Evolutionary conservation across 257 asterid species (phyloP).

Genomic region (Primulina tabacum): DNA sequence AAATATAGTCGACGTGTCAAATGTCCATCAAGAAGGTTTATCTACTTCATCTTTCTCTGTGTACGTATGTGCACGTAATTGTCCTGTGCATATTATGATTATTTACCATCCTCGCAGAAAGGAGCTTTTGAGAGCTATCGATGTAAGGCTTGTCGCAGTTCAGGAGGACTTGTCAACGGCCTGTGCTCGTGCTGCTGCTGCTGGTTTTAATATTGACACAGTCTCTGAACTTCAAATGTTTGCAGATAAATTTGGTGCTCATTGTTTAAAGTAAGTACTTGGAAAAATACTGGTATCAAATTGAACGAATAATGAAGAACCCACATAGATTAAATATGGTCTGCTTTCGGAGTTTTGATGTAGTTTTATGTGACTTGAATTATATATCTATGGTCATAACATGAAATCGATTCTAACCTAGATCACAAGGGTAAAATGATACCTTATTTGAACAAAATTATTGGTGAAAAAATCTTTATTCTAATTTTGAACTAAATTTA

Average conservation of each 20-base stretch:
- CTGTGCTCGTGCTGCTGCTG: conserved; percentile 78
- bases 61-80: not conserved
- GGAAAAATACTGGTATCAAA: not conserved
- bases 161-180: conserved; percentile 71
- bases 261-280: conserved; percentile 65
- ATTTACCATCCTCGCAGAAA: conserved; percentile 51
- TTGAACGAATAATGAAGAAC: not conserved
- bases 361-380: not conserved
- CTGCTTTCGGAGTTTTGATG: not conserved
- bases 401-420: not conserved
- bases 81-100: conserved; percentile 18
- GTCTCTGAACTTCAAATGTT: conserved; percentile 75
- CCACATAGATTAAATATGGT: not conserved
- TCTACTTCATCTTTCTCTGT: not conserved
- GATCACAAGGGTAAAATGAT: not conserved
- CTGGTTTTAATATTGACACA: conserved; percentile 69
- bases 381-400: not conserved
- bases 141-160: conserved; percentile 76
- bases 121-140: conserved; percentile 90
- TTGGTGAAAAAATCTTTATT: not conserved
- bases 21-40: not conserved
- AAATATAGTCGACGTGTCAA: not conserved
- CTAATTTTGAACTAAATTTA: not conserved
- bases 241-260: conserved; percentile 81
- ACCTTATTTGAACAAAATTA: not conserved